These are phyloP conservation scores for Colletotrichum filicis DNA, from an alignment of 2,329 filamentous ascomycete genomes.

Conservation along the genomic window DNA sequence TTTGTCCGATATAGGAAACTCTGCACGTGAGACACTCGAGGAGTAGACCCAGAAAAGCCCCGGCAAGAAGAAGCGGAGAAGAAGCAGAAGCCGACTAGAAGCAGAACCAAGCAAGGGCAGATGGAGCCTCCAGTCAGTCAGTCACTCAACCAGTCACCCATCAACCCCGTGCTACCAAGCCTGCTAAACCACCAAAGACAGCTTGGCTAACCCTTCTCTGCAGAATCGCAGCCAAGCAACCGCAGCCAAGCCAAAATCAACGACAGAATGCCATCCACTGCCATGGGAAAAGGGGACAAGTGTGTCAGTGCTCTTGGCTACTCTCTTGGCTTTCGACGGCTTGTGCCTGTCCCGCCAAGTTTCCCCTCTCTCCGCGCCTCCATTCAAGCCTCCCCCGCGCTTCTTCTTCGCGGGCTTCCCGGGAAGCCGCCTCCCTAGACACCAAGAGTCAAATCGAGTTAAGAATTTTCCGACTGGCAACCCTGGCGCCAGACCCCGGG, in stretches of 20 bases:
- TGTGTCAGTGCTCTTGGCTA: constrained; percentile 29
- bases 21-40: constrained; percentile 20
- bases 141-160: neutral
- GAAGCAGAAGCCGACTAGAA: constrained; percentile 6
- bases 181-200: neutral
- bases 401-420: constrained; percentile 3
- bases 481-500: constrained; percentile 14
- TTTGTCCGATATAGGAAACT: neutral
- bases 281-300: neutral
- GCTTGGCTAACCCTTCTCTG: neutral
- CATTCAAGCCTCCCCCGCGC: constrained; percentile 24
- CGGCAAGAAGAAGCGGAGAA: neutral
- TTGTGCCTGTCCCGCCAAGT: constrained; percentile 11
- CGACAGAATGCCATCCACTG: constrained; percentile 1
- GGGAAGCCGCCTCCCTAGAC: neutral
- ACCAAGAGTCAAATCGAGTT: constrained; percentile 30
- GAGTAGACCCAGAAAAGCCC: constrained; percentile 1
- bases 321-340: constrained; percentile 23
- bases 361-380: neutral
- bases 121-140: neutral
- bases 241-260: constrained; percentile 9
- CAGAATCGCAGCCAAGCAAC: neutral
- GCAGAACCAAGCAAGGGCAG: neutral
- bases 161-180: neutral
- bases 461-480: constrained; percentile 31